Conservation (phyloP, 129 eudicot species). For the Flaveria bidentis region DNA sequence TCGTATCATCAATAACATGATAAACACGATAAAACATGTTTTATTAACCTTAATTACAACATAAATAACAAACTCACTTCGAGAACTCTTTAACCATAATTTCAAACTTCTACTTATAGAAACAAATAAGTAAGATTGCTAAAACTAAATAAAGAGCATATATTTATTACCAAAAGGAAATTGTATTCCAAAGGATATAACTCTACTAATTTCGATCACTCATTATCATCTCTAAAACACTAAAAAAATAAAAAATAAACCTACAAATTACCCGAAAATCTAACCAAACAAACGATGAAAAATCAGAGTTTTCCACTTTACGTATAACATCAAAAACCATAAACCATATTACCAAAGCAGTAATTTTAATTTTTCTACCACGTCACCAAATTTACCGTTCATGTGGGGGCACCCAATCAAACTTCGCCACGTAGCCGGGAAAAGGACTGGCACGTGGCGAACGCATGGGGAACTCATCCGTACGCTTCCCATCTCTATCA, state of each 20-base stretch:
- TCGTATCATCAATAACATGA: too few relatives aligned
- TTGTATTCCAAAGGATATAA: background rate
- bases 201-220: constrained; percentile 9
- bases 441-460: constrained; percentile 60
- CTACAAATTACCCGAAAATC: constrained; percentile 4
- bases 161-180: constrained; percentile 21
- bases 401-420: constrained; percentile 36
- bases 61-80: background rate
- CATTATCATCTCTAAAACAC: constrained; percentile 13
- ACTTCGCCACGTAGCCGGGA: constrained; percentile 35
- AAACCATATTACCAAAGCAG: background rate
- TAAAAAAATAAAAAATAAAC: background rate
- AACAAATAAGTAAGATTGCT: background rate
- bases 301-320: too few relatives aligned
- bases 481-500: constrained; percentile 47
- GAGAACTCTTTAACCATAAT: background rate
- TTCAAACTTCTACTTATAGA: background rate
- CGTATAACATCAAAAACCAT: constrained; percentile 18
- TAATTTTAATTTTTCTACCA: background rate
- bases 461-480: constrained; percentile 44
- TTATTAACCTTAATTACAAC: too few relatives aligned
- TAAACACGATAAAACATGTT: too few relatives aligned
- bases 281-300: background rate
- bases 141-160: background rate
- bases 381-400: constrained; percentile 22